phyloP scores from a whole-genome alignment of 768 basidiomycete species.

The Lentinus tigrinus region DNA sequence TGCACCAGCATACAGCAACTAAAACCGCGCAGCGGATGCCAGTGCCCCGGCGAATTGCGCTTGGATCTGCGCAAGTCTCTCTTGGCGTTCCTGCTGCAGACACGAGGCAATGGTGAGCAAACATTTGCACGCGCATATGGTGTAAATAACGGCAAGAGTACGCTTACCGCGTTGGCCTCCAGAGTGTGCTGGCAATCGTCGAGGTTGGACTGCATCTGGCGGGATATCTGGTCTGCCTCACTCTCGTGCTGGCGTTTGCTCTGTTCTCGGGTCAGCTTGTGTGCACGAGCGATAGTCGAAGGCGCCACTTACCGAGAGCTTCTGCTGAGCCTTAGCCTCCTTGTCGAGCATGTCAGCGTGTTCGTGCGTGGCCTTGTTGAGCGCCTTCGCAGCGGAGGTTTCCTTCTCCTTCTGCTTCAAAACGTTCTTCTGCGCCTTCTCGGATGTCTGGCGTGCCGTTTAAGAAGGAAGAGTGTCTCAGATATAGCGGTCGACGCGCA shows the following conservation, averaged over 20 bases:
- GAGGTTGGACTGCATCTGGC: conserved; percentile 4
- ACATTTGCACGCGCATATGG: too few relatives aligned
- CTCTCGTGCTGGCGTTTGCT: conserved; percentile 5
- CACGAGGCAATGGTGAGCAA: background rate
- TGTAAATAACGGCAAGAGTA: too few relatives aligned
- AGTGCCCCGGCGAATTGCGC: too few relatives aligned
- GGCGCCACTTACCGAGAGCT: background rate
- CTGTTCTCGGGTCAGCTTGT: background rate
- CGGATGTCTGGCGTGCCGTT: background rate
- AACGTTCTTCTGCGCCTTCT: conserved; percentile 9
- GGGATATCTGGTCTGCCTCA: background rate
- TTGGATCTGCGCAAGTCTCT: too few relatives aligned
- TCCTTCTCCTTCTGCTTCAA: conserved; percentile 9
- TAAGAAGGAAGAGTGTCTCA: background rate
- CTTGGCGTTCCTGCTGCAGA: conserved; percentile 8
- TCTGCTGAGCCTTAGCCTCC: conserved; percentile 1
- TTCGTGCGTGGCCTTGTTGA: conserved; percentile 11
- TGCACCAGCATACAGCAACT: too few relatives aligned
- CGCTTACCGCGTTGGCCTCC: conserved; percentile 13
- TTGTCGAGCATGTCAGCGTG: conserved; percentile 4
- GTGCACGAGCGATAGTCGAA: background rate
- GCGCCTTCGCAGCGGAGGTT: conserved; percentile 4
- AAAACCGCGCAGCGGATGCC: too few relatives aligned
- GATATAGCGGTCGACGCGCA: background rate
- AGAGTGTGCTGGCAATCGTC: conserved; percentile 4